These are phyloP conservation scores for Aspergillus saccharolyticus DNA, from an alignment of 495 filamentous ascomycete species.

Conservation along the genomic window DNA sequence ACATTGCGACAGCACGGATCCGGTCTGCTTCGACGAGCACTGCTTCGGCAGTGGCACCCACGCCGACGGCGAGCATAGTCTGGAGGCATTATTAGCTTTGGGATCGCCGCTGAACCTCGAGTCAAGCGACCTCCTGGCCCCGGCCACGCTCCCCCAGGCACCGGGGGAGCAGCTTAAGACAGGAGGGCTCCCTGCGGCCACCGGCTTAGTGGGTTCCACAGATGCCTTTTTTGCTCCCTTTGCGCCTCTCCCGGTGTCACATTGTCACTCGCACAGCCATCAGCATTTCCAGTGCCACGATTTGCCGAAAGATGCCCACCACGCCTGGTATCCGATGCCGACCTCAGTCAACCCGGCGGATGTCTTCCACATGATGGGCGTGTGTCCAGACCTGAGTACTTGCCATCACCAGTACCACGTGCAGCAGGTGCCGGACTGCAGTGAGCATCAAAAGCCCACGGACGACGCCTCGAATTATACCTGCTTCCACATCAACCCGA, in stretches of 20 bases:
- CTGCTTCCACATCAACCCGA: conserved; percentile 24
- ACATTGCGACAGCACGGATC: conserved; percentile 27
- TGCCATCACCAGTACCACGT: conserved; percentile 27
- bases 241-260: conserved; percentile 24
- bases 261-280: conserved; percentile 31
- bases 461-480: conserved; percentile 17
- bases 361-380: conserved; percentile 40
- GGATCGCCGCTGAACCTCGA: conserved; percentile 30
- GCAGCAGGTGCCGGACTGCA: conserved; percentile 17
- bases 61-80: conserved; percentile 23
- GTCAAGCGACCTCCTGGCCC: conserved; percentile 24
- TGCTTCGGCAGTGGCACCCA: conserved; percentile 27
- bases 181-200: conserved; percentile 14
- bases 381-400: conserved; percentile 32
- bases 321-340: conserved; percentile 24
- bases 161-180: conserved; percentile 21
- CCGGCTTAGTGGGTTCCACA: conserved; percentile 19
- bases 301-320: conserved; percentile 28
- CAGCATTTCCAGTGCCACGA: conserved; percentile 34
- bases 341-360: conserved; percentile 35
- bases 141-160: conserved; percentile 17
- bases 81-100: conserved; percentile 36
- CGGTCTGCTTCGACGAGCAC: conserved; percentile 40
- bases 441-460: conserved; percentile 14
- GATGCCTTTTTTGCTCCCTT: conserved; percentile 26